Conservation (phyloP, 169 alveolate species). For the Sarcocystis neurona region DNA sequence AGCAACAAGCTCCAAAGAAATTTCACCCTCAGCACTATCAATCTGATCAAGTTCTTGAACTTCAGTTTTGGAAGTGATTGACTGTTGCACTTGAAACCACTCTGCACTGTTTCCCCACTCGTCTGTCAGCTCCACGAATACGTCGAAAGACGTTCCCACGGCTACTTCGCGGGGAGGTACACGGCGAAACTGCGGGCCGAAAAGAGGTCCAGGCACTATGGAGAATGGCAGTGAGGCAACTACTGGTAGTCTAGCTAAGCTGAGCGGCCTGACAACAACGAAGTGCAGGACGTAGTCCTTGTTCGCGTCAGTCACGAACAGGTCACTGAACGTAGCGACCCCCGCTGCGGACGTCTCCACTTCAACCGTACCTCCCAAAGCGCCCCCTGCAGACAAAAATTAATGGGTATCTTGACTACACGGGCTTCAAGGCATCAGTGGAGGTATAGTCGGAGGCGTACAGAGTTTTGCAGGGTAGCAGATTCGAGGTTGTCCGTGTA, state of each 20-base stretch:
- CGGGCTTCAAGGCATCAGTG: neutral
- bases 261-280: neutral
- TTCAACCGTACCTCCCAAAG: neutral
- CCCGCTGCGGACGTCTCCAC: neutral
- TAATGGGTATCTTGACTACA: neutral
- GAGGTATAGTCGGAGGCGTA: too few species aligned
- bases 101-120: constrained; percentile 12
- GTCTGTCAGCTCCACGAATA: neutral
- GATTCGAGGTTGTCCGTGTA: neutral
- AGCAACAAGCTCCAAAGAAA: neutral
- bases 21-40: too few species aligned
- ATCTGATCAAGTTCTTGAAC: too few species aligned
- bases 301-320: neutral
- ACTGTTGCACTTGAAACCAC: too few species aligned
- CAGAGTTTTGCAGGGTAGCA: too few species aligned
- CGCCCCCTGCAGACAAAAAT: neutral
- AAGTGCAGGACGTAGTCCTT: neutral
- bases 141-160: neutral
- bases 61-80: too few species aligned
- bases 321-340: neutral
- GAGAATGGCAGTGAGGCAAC: neutral
- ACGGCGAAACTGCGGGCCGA: neutral
- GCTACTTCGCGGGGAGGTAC: neutral
- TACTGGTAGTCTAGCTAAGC: neutral
- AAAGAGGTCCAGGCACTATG: neutral